Evolutionary conservation across 139 green algal genomes (phyloP).

Genomic region (Spirogloea muscicola): DNA sequence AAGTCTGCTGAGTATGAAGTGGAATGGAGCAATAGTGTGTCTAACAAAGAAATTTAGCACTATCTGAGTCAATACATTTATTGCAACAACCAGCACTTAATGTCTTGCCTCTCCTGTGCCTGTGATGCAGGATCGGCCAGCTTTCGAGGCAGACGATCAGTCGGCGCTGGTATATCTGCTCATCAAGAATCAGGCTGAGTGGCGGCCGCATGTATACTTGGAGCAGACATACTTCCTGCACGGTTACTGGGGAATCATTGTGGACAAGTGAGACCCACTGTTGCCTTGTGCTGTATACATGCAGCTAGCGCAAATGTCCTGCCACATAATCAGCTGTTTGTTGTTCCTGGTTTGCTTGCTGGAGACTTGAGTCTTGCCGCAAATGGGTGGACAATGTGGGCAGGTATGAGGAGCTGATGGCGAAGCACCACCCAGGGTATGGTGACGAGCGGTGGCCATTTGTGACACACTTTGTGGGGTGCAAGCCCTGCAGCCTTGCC

Average conservation of each 20-base stretch:
- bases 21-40: too few relatives aligned
- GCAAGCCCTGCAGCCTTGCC: constrained; percentile 19
- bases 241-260: constrained; percentile 17
- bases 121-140: too few relatives aligned
- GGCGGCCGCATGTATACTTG: too few relatives aligned
- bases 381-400: not conserved
- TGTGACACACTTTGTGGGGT: constrained; percentile 35
- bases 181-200: too few relatives aligned
- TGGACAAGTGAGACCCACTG: constrained; percentile 9
- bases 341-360: not conserved
- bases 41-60: too few relatives aligned
- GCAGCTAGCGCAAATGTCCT: too few relatives aligned
- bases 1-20: too few relatives aligned
- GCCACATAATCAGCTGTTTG: not conserved
- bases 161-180: constrained; percentile 9
- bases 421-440: constrained; percentile 24
- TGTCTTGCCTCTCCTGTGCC: not conserved
- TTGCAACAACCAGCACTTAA: too few relatives aligned
- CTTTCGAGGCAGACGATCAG: constrained; percentile 33
- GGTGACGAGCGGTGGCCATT: constrained; percentile 27
- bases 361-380: not conserved
- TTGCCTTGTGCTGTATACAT: too few relatives aligned
- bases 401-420: constrained; percentile 42
- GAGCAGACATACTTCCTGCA: constrained; percentile 27
- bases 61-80: too few relatives aligned